Evolutionary conservation across 1,139 yeast species (phyloP), one percentile per base, ranked within the genome.

Genomic region (Suhomyces guaymorum): DNA sequence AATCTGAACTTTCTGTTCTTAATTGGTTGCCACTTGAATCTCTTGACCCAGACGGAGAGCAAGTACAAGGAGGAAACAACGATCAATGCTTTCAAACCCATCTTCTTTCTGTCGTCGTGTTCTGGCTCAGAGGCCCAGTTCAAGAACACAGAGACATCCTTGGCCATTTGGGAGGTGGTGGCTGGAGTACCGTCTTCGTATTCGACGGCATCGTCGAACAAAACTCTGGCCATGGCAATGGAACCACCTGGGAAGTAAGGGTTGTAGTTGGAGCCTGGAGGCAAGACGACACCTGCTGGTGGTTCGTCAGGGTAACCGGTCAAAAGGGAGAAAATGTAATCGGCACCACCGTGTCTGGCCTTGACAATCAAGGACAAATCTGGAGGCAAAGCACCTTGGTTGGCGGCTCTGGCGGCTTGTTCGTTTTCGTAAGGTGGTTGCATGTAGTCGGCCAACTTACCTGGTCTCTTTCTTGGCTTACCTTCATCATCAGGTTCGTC

Each of bases 171-270:
- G 41, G 98, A 84, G 48, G 98, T 83, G 40, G 97, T 82, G 41
- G 98, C 97, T 39, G 96, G 96, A 46, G 98, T 94, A 59, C 98
- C 98, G 64, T 92, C 98, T 63, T 92, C 98, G 69, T 82, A 92
- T 75, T 92, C 99, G 49, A 92, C 97, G 61, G 92, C 75, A 51
- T 88, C 98, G 61, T 92, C 98, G 55, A 89, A 92, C 67, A 92
- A 77, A 43, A 90, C 97, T 74, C 98, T 86, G 62, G 88, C 97
- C 98, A 92, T 92, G 58, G 97, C 97, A 75, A 92, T 90, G 32
- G 97, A 77, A 51, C 98, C 97, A 72, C 97, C 97, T 60, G 99
- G 97, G 96, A 92, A 92, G 78, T 92, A 92, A 61, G 98, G 98
- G 78, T 94, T 94, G 74, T 92, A 94, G 81, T 90, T 92, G 47